phyloP scores from a whole-genome alignment of 345 rosid species.

The Populus deltoides region DNA sequence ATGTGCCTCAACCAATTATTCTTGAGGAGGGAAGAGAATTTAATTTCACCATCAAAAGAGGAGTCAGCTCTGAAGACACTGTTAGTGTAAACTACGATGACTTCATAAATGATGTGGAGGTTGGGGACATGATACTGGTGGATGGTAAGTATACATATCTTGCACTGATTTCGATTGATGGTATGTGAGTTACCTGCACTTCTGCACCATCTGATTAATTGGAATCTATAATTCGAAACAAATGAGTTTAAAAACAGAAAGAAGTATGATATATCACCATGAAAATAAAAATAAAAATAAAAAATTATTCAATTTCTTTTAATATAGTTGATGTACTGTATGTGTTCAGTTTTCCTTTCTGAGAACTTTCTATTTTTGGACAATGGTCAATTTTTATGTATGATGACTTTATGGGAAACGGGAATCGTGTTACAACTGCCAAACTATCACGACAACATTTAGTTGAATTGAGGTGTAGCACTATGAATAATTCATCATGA shows the following conservation, averaged over 20 bases:
- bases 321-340: background rate
- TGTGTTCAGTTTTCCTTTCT: background rate
- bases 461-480: background rate
- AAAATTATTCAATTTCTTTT: background rate
- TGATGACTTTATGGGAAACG: background rate
- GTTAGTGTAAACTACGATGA: conserved; percentile 94
- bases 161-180: background rate
- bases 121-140: conserved; percentile 78
- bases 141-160: conserved; percentile 59
- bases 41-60: conserved; percentile 80
- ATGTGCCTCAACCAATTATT: conserved; percentile 76
- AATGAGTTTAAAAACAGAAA: background rate
- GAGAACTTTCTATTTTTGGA: background rate
- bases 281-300: background rate
- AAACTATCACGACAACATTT: background rate
- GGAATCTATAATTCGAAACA: conserved; percentile 1
- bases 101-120: conserved; percentile 84
- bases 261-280: background rate
- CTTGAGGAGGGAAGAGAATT: conserved; percentile 85
- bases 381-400: background rate
- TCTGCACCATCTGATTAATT: background rate
- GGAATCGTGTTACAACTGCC: background rate
- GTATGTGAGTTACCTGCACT: background rate
- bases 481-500: background rate
- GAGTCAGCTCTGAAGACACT: conserved; percentile 66